Percentiles rank a stretch among this genome's conserved stretches.
These are phyloP conservation scores for Pleurotus pulmonarius DNA, from an alignment of 768 basidiomycete genomes.

Conservation along the genomic window DNA sequence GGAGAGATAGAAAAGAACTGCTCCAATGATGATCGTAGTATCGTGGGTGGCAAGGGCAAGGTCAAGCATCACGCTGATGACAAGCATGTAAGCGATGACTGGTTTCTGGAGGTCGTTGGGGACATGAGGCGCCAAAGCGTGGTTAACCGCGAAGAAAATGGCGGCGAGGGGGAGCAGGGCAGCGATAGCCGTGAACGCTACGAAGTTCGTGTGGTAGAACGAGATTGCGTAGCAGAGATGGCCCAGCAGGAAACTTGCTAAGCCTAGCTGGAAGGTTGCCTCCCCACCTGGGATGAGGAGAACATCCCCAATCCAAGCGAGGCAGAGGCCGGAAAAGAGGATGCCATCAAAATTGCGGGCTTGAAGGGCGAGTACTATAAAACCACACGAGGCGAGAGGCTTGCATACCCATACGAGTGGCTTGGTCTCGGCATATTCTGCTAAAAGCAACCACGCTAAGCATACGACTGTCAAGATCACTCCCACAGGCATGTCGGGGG, in stretches of 20 bases:
- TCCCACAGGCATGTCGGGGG: neutral
- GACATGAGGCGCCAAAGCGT: neutral
- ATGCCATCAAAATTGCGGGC: neutral
- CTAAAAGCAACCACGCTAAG: constrained; percentile 5
- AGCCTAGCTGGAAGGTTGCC: neutral
- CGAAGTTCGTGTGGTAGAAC: constrained; percentile 1
- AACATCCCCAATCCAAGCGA: constrained; percentile 4
- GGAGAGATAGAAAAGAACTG: constrained; percentile 3
- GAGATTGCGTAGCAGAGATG: constrained; percentile 5
- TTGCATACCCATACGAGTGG: constrained; percentile 4
- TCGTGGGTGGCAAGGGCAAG: constrained; percentile 5
- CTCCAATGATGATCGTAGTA: neutral
- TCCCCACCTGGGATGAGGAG: constrained; percentile 4
- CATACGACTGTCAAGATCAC: constrained; percentile 1
- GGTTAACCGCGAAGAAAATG: constrained; percentile 7
- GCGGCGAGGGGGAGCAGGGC: neutral
- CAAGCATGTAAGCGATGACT: constrained; percentile 5
- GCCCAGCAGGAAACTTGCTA: constrained; percentile 3
- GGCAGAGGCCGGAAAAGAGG: constrained; percentile 2
- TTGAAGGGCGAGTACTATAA: neutral
- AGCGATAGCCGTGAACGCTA: neutral
- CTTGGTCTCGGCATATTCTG: constrained; percentile 3
- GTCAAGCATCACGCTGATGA: constrained; percentile 4
- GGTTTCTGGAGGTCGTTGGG: neutral
- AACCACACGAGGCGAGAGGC: constrained; percentile 5